Base-by-base conservation (phyloP, 1,284 basidiomycete genomes). In the Chalciporus sp. region DNA sequence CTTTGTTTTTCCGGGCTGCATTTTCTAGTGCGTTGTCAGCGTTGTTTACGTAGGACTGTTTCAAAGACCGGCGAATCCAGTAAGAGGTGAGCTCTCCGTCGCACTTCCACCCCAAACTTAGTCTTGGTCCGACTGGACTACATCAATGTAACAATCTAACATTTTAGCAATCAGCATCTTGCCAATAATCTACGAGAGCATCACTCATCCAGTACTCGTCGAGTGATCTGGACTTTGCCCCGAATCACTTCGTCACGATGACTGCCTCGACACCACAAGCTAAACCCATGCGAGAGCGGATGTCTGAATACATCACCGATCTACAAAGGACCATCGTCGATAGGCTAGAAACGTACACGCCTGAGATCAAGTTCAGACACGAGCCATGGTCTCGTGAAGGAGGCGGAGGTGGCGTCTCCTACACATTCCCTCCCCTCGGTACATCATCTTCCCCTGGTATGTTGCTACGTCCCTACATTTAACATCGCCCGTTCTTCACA, bases 381-480 rank as follows among this genome's bases (percentile, higher is more conserved):
- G 95, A 97, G 74, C 75, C 83, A 23, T 95, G 95, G 95, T 71
- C 87, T 50, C 83, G 95, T 26, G 72, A 88, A 16, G 80, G 92
- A 63, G 94, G 94, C 14, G 94, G 95, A 1, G 82, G 82, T 51
- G 95, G 94, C 19, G 85, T 86, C 57, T 94, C 92, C 2, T 95
- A 89, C 70, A 90, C 95, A 7, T 86, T 97, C 61, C 82, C 90
- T 17, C 76, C 81, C 39, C 86, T 88, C 23, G 59, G 41, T 16
- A 12, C 42, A 19, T 9, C 35, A 14, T 35, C 47, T 19, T 39
- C 49, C 26, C 11, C 20, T 26, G 23, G 49, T 51, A 28, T 7
- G 49, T 51, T 35, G 39, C 23, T 4, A 16, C 31, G 2, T 7
- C 7, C 4, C 17, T 26, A 16, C 33, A 6, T 16, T 4, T 6